phyloP scores from a whole-genome alignment of 331 rosid species.

The Quercus phellos region DNA sequence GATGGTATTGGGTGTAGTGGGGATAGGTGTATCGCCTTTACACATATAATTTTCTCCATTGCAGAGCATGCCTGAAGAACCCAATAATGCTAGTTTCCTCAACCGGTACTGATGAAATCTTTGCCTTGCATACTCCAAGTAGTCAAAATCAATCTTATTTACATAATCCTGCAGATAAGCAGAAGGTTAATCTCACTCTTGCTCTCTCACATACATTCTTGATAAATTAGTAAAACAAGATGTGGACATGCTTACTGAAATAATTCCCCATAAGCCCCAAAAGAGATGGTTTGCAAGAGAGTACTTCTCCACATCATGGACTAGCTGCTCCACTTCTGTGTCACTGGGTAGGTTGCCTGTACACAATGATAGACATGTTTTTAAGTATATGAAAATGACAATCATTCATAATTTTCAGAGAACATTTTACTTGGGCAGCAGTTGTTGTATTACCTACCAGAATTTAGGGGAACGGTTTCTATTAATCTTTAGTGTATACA shows the following conservation, averaged over 20 bases:
- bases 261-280: conserved; percentile 96
- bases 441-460: neutral
- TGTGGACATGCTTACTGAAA: conserved; percentile 50
- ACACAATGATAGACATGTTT: conserved; percentile 7
- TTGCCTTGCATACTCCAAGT: conserved; percentile 77
- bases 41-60: too few relatives aligned
- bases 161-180: conserved; percentile 53
- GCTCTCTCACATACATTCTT: neutral
- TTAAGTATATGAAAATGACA: neutral
- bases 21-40: too few relatives aligned
- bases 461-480: neutral
- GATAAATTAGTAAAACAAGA: neutral
- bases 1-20: too few relatives aligned
- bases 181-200: neutral
- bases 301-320: conserved; percentile 54
- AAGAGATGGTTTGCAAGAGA: conserved; percentile 75
- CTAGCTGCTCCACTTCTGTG: conserved; percentile 54
- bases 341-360: conserved; percentile 54
- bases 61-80: conserved; percentile 6
- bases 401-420: neutral
- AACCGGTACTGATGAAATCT: conserved; percentile 71
- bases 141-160: conserved; percentile 82
- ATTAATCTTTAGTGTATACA: neutral
- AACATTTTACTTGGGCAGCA: neutral
- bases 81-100: conserved; percentile 45